Conservation (phyloP, 345 rosid species). For the Litchi chinensis region DNA sequence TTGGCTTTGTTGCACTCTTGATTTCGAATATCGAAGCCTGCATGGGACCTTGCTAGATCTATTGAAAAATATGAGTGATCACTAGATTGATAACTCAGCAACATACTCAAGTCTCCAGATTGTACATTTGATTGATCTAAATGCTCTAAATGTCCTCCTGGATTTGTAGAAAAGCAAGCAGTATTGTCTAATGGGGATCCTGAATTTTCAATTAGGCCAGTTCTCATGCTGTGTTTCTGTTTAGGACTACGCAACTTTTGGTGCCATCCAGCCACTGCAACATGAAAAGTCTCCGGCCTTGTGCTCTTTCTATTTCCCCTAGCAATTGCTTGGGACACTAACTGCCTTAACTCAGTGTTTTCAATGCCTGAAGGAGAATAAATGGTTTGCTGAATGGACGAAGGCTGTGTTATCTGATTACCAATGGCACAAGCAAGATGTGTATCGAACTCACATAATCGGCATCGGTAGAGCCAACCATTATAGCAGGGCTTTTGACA, state of each 20-base stretch:
- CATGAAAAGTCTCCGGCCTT: not conserved
- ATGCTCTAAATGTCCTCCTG: constrained; percentile 10
- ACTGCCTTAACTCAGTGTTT: constrained; percentile 37
- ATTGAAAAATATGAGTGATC: constrained; percentile 46
- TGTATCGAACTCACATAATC: constrained; percentile 51
- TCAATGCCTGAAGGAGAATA: constrained; percentile 25
- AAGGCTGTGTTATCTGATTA: constrained; percentile 17
- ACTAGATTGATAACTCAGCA: constrained; percentile 50
- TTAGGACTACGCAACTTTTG: constrained; percentile 26
- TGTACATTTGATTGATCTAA: constrained; percentile 20
- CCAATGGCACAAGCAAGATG: constrained; percentile 49
- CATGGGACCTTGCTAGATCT: constrained; percentile 44
- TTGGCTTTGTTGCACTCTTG: constrained; percentile 16
- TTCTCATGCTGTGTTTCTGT: constrained; percentile 1
- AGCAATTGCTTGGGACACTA: constrained; percentile 24
- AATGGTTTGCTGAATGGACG: constrained; percentile 9
- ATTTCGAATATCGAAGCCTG: not conserved
- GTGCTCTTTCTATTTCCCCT: not conserved
- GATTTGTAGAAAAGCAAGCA: not conserved
- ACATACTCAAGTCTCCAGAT: constrained; percentile 34
- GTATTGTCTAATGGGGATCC: not conserved
- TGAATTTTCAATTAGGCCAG: not conserved
- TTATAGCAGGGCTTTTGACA: constrained; percentile 37
- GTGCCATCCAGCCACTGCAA: constrained; percentile 30
- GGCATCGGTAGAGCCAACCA: constrained; percentile 60